phyloP scores from a whole-genome alignment of 2,329 filamentous ascomycete species.

The Verticillium nonalfalfae region DNA sequence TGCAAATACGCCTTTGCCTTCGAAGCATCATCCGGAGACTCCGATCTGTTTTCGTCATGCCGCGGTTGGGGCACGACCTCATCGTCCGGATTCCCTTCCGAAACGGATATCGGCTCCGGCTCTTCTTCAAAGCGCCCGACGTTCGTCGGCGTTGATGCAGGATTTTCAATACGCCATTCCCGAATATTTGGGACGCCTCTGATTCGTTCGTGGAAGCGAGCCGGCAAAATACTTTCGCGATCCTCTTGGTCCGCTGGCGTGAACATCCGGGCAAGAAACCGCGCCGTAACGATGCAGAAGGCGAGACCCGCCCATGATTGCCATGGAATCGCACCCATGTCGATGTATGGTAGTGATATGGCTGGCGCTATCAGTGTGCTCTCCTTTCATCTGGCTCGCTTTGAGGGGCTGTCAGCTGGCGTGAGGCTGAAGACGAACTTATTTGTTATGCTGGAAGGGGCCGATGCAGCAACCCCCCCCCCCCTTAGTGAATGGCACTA shows the following conservation, averaged over 20 bases:
- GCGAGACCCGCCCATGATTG: not conserved
- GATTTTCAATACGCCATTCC: not conserved
- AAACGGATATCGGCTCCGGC: not conserved
- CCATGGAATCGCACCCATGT: not conserved
- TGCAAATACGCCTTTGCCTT: not conserved
- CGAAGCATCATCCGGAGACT: not conserved
- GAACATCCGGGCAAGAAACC: not conserved
- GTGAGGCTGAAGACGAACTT: not conserved
- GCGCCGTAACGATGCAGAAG: not conserved
- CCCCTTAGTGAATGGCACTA: too few relatives aligned
- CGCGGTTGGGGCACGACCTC: conserved; percentile 2
- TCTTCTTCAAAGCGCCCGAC: not conserved
- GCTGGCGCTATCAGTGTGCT: not conserved
- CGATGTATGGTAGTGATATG: not conserved
- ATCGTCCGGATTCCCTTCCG: not conserved
- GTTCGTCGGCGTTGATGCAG: not conserved
- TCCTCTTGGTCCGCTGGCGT: not conserved
- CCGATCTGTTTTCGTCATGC: not conserved
- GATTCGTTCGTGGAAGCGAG: not conserved
- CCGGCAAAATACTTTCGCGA: not conserved
- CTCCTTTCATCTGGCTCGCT: not conserved
- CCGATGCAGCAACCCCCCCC: too few relatives aligned
- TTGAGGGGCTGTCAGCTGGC: not conserved
- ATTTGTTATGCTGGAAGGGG: too few relatives aligned
- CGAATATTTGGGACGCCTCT: not conserved